Conservation (phyloP, 306 rosid genomes). For the Vigna unguiculata region DNA sequence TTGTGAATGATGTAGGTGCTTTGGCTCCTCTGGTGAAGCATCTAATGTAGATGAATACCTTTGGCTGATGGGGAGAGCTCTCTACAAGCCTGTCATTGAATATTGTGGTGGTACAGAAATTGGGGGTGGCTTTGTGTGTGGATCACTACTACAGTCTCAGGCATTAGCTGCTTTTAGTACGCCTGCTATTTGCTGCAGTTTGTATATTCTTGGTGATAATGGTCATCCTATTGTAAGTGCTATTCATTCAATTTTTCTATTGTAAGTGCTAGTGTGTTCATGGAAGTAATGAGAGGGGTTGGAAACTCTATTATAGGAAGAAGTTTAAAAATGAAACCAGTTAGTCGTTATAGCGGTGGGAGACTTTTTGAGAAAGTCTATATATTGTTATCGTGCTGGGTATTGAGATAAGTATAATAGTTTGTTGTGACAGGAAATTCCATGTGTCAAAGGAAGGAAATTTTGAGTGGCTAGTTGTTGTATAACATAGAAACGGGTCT, state of each 20-base stretch:
- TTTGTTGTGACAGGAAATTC: too few species aligned
- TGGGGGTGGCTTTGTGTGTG: slow-evolving; percentile 88
- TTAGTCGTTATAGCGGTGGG: too few species aligned
- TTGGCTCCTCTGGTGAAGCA: slow-evolving; percentile 94
- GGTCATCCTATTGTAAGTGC: slow-evolving; percentile 79
- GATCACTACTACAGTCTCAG: slow-evolving; percentile 89
- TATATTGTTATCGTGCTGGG: too few species aligned
- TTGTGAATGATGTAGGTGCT: slow-evolving; percentile 68
- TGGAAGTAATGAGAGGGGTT: too few species aligned
- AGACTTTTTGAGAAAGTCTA: too few species aligned
- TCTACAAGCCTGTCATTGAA: slow-evolving; percentile 90
- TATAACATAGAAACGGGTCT: too few species aligned
- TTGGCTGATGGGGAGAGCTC: slow-evolving; percentile 97
- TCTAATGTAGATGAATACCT: slow-evolving; percentile 92
- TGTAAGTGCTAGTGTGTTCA: slow-evolving; percentile 18
- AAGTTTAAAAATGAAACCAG: too few species aligned
- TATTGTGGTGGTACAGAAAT: slow-evolving; percentile 98
- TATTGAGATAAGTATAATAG: too few species aligned
- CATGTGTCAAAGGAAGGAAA: too few species aligned
- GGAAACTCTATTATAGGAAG: too few species aligned
- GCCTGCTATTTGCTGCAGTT: slow-evolving; percentile 86
- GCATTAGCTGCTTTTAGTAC: slow-evolving; percentile 97
- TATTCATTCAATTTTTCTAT: slow-evolving; percentile 35
- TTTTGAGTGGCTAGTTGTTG: too few species aligned
- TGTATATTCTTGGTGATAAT: slow-evolving; percentile 77